These are phyloP conservation scores for Allomyces macrogynus DNA, from an alignment of 192 early-diverging fungal species.

Conservation along the genomic window DNA sequence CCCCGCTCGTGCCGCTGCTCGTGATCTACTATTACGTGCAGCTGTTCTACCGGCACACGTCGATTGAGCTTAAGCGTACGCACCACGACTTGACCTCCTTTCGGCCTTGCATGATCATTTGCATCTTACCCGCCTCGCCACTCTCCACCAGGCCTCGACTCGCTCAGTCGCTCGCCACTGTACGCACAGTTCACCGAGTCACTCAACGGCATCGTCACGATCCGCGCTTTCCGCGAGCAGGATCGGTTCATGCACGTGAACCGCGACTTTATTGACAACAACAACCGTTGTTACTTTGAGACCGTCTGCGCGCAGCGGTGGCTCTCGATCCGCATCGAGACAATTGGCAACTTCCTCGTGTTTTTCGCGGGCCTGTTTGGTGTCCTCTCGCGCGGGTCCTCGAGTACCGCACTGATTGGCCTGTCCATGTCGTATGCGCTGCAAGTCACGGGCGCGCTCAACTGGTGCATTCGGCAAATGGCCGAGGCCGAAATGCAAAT, in stretches of 20 bases:
- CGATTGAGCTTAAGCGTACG: constrained; percentile 68
- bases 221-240: constrained; percentile 71
- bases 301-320: constrained; percentile 50
- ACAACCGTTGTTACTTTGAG: constrained; percentile 63
- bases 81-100: constrained; percentile 8
- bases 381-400: constrained; percentile 27
- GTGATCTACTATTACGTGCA: constrained; percentile 39
- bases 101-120: too few relatives aligned
- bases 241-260: constrained; percentile 50
- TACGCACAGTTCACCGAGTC: constrained; percentile 68
- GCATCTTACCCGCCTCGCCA: too few relatives aligned
- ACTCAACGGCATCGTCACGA: constrained; percentile 58
- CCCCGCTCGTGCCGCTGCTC: constrained; percentile 34
- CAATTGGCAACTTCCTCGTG: constrained; percentile 51
- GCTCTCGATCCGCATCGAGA: constrained; percentile 60
- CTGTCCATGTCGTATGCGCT: constrained; percentile 63
- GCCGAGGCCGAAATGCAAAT: constrained; percentile 44
- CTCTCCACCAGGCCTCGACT: constrained; percentile 38
- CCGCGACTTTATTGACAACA: constrained; percentile 40
- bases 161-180: constrained; percentile 56
- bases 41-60: constrained; percentile 47
- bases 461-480: constrained; percentile 58
- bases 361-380: constrained; percentile 56
- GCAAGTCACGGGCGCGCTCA: constrained; percentile 55
- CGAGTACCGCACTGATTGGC: constrained; percentile 48